Conservation (phyloP, 2,329 filamentous ascomycete genomes). For the Fusarium papillatum region DNA sequence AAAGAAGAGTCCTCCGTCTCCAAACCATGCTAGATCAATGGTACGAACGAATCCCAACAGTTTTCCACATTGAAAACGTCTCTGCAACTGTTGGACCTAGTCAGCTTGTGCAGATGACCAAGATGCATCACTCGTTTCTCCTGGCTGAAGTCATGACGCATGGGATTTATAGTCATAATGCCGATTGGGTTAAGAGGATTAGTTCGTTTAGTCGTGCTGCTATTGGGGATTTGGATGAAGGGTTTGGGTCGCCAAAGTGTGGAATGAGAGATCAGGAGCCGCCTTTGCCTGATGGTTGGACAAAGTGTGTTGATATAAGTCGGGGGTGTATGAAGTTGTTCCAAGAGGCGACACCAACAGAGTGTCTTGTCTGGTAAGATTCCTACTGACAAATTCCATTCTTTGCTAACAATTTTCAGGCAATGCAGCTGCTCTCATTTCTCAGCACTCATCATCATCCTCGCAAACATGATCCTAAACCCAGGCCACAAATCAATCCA, state of each 20-base stretch:
- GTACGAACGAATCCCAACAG: constrained; percentile 49
- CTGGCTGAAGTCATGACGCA: constrained; percentile 53
- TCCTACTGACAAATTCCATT: fast-evolving
- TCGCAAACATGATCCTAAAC: constrained; percentile 49
- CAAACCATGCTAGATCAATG: constrained; percentile 53
- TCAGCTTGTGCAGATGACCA: constrained; percentile 51
- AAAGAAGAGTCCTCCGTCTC: constrained; percentile 44
- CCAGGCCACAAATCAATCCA: constrained; percentile 43
- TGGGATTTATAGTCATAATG: constrained; percentile 54
- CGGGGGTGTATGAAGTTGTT: constrained; percentile 51
- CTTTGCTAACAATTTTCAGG: constrained; percentile 22
- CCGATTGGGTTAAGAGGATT: constrained; percentile 53
- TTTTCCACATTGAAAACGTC: constrained; percentile 52
- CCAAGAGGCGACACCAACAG: constrained; percentile 44
- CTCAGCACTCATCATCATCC: constrained; percentile 50
- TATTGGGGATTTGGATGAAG: constrained; percentile 37
- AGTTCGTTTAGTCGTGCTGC: constrained; percentile 43
- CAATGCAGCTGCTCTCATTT: constrained; percentile 49
- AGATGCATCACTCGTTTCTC: constrained; percentile 54
- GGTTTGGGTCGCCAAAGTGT: not conserved
- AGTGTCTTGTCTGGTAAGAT: constrained; percentile 50
- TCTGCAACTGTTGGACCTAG: constrained; percentile 43
- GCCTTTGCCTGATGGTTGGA: constrained; percentile 48
- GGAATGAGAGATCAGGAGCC: constrained; percentile 3
- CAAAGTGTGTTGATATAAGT: constrained; percentile 48